Base-by-base conservation (phyloP, 805 yeast genomes). In the Ogataea neopini region DNA sequence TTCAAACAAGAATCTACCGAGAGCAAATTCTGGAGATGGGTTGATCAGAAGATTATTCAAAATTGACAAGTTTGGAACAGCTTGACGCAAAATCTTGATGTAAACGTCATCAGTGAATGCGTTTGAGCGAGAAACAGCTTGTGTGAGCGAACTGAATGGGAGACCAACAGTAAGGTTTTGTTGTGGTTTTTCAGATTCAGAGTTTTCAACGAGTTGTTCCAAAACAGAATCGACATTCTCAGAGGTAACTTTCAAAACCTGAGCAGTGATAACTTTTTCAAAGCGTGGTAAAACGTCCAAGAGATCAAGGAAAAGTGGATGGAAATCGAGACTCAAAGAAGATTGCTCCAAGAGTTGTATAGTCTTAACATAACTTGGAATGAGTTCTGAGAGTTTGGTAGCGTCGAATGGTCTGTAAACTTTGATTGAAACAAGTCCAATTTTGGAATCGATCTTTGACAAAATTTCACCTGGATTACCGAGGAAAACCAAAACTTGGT, bases 11-110 rank as follows among this genome's bases (percentile, higher is more conserved):
- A 75, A 89, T 22, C 79, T 70, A 66, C 98, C 98, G 56, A 78
- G 88, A 7, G 97, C 96, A 61, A 72, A 91, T 68, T 90, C 97
- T 19, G 97, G 98, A 43, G 81, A 78, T 8, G 68, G 55, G 45
- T 83, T 82, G 66, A 88, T 85, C 19, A 52, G 41, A 63, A 86
- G 72, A 30, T 90, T 67, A 44, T 76, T 72, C 51, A 87, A 70
- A 45, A 79, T 73, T 6, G 73, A 63, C 14, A 75, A 67, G 61
- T 82, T 84, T 23, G 63, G 59, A 26, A 48, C 50, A 6, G 88
- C 73, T 66, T 90, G 96, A 40, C 76, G 67, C 56, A 91, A 75
- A 15, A 92, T 80, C 63, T 84, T 84, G 54, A 83, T 69, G 69
- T 91, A 91, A 15, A 91, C 88, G 43, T 81, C 79, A 29, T 69